Evolutionary conservation across 1,284 basidiomycete genomes (phyloP).

Genomic region (Tilletiopsis washingtonensis): DNA sequence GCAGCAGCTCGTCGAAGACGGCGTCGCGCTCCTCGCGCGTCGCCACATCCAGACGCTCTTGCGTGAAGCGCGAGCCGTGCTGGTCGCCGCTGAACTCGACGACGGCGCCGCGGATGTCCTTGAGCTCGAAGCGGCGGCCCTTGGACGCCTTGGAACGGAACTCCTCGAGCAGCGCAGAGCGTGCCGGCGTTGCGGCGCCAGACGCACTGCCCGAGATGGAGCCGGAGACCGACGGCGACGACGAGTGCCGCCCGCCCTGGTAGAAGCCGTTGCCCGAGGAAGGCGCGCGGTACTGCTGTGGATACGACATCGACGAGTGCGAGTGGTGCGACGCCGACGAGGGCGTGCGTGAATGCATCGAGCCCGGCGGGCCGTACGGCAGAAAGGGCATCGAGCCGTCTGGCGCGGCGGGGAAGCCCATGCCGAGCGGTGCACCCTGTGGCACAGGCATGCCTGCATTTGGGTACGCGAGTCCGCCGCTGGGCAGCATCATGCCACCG

Average conservation of each 20-base stretch:
- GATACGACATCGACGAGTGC: too few relatives aligned
- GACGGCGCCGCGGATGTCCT: constrained; percentile 79
- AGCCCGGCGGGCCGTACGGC: background rate
- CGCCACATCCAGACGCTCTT: constrained; percentile 52
- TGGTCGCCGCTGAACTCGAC: constrained; percentile 93
- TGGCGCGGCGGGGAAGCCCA: too few relatives aligned
- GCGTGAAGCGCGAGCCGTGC: constrained; percentile 62
- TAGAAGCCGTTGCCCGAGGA: too few relatives aligned
- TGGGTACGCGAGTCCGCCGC: constrained; percentile 7
- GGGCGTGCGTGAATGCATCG: constrained; percentile 2
- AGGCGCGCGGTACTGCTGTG: too few relatives aligned
- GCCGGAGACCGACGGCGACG: too few relatives aligned
- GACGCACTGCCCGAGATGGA: too few relatives aligned
- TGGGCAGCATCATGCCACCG: constrained; percentile 17
- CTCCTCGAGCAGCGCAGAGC: constrained; percentile 28
- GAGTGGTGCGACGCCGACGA: background rate
- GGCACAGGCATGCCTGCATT: constrained; percentile 8
- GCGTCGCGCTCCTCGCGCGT: constrained; percentile 56
- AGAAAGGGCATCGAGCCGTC: background rate
- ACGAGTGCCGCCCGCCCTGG: too few relatives aligned
- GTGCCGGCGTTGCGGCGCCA: background rate
- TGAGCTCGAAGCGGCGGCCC: constrained; percentile 35
- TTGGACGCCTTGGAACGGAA: constrained; percentile 26
- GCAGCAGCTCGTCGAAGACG: constrained; percentile 87
- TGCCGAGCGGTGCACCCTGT: too few relatives aligned